Conservation (phyloP, 225 moss, liverwort and hornwort genomes). For the Neckera pumila region DNA sequence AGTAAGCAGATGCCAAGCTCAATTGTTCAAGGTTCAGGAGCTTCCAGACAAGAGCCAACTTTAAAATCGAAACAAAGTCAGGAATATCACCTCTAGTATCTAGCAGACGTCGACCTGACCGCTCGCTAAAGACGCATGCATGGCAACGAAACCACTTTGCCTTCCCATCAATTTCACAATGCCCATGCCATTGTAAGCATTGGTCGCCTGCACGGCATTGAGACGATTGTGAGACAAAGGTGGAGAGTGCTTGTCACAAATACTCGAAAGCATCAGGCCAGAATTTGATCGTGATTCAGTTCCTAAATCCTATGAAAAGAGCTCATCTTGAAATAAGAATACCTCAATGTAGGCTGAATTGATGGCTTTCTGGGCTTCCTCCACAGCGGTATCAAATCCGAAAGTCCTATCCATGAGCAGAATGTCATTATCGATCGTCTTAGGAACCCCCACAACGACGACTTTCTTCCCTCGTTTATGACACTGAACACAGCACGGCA, state of each 20-base stretch:
- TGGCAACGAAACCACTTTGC: slow-evolving; percentile 94
- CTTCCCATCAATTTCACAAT: slow-evolving; percentile 95
- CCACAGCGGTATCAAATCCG: slow-evolving; percentile 97
- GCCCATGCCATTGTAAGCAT: slow-evolving; percentile 90
- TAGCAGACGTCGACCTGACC: slow-evolving; percentile 91
- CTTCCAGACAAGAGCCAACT: not conserved
- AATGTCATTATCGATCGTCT: slow-evolving; percentile 97
- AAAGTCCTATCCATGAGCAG: slow-evolving; percentile 97
- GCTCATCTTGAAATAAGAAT: not conserved
- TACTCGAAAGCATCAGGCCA: not conserved
- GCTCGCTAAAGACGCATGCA: slow-evolving; percentile 95
- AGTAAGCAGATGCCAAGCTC: not conserved
- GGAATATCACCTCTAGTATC: slow-evolving; percentile 73
- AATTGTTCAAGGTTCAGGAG: not conserved
- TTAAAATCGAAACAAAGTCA: not conserved
- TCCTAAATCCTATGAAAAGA: not conserved
- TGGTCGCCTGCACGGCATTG: slow-evolving; percentile 50
- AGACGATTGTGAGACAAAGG: not conserved
- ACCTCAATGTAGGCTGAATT: slow-evolving; percentile 90
- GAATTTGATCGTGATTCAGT: not conserved
- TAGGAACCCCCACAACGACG: slow-evolving; percentile 90
- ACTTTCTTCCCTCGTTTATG: slow-evolving; percentile 58
- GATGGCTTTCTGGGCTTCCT: slow-evolving; percentile 94
- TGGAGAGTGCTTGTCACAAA: not conserved
- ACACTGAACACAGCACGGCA: slow-evolving; percentile 34